Conservation (phyloP, 2,329 filamentous ascomycete genomes). For the Aspergillus melleus region DNA sequence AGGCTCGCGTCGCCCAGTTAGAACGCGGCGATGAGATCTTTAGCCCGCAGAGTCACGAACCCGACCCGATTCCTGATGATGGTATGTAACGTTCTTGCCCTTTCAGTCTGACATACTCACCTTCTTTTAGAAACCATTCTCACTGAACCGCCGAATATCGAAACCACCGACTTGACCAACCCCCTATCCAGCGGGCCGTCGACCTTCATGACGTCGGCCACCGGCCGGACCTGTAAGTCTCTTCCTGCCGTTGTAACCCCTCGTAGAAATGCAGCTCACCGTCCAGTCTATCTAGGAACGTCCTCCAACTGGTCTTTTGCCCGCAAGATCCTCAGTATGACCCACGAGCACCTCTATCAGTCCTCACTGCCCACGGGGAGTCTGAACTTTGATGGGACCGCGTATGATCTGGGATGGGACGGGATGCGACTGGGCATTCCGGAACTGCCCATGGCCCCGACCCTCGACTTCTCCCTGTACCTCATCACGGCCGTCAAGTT, state of each 20-base stretch:
- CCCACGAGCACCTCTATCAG: constrained; percentile 49
- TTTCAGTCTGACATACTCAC: no score
- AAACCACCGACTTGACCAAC: constrained; percentile 42
- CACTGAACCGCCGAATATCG: constrained; percentile 22
- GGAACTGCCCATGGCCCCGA: constrained; percentile 43
- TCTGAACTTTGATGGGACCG: constrained; percentile 52
- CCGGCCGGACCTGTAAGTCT: constrained; percentile 46
- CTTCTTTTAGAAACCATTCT: constrained; percentile 15
- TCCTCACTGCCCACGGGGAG: constrained; percentile 45
- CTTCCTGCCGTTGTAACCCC: no score
- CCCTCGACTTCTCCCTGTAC: constrained; percentile 51
- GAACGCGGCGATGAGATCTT: constrained; percentile 17
- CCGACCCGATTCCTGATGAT: constrained; percentile 13
- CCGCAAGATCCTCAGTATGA: constrained; percentile 50
- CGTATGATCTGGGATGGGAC: constrained; percentile 56
- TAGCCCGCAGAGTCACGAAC: constrained; percentile 20
- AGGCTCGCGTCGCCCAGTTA: constrained; percentile 29
- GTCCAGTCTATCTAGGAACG: constrained; percentile 54
- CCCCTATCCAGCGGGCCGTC: constrained; percentile 44
- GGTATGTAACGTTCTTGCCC: no score
- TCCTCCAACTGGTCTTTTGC: constrained; percentile 60
- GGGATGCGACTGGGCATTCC: constrained; percentile 34
- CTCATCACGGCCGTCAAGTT: constrained; percentile 58
- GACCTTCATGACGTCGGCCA: constrained; percentile 44
- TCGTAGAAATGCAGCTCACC: neutral